Base-by-base conservation (phyloP, 768 basidiomycete genomes). In the Xerocomellus amylosporus region DNA sequence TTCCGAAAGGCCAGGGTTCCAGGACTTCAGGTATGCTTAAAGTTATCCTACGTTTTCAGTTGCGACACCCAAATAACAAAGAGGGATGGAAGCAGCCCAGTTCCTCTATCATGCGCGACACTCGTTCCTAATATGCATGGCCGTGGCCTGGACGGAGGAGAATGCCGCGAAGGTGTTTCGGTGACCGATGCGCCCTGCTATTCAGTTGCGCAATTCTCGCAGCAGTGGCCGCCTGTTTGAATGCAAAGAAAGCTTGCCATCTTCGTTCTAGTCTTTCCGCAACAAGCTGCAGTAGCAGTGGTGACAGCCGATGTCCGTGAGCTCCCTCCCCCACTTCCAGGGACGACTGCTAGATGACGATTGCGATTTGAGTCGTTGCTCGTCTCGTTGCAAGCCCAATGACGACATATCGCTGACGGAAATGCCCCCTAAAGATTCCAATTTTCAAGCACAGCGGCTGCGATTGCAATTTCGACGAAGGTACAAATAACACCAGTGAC, bases 401-500 rank as follows among this genome's bases (percentile, higher is more conserved):
- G 53, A 48, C 48, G n/a, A n/a, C n/a, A 44, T 45, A 51, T 45
- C 15, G n/a, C 43, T 53, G 52, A 53, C 53, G 41, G 15, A 24
- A 19, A 2, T 20, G 37, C 10, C 58, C 20, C 58, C 60, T 62
- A 62, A 53, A 36, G 7, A 34, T 41, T 37, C 39, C 55, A 37
- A 37, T 39, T 46, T 19, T 30, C 20, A 56, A 26, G 39, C 13
- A 40, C 37, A 57, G 46, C n/a, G 36, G 41, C 41, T 24, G 12
- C 8, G 19, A 39, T 24, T 19, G 26, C 43, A 36, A 30, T 44
- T 48, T 48, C 49, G 30, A 20, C 46, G 7, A 37, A 4, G 22
- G 24, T 60, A 63, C 61, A 65, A 63, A 58, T 53, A 59, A 15
- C 10, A 24, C 44, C 17, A 31, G 2, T 31, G 31, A 34, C 37